Evolutionary conservation across 2,329 filamentous ascomycete genomes (phyloP), one percentile per base, ranked within the genome.

Genomic region (Cladophialophora immunda): DNA sequence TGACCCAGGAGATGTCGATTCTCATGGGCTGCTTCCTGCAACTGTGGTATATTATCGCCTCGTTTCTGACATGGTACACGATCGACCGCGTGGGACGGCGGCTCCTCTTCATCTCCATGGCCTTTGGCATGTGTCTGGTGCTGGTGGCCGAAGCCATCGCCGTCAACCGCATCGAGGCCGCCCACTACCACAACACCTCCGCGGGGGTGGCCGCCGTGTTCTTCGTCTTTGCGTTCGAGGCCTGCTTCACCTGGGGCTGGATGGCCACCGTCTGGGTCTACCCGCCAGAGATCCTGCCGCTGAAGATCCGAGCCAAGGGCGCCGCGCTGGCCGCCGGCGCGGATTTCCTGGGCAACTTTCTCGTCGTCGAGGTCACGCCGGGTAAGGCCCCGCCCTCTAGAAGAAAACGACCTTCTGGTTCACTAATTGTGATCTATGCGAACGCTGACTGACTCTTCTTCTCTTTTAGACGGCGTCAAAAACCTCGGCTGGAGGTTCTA

Each of bases 341-440:
- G 6, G 88, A 88, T 76, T 88, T 86, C 86, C 78, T 85, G 17
- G 85, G 84, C 77, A 87, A 88, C 76, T 90, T 90, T 76, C 80
- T 89, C 74, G 86, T 90, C 27, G 88, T 90, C 58, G 88, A 89
- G 84, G 86, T 90, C 58, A 89, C 87, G 0, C 68, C 68, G 13
- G 59, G 56, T 58, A 9, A 58, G 54, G n/a, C n/a, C n/a, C n/a
- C n/a, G n/a, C n/a, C n/a, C n/a, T n/a, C n/a, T n/a, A n/a, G n/a
- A n/a, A n/a, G n/a, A n/a, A n/a, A n/a, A n/a, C n/a, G n/a, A n/a
- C n/a, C n/a, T n/a, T n/a, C n/a, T n/a, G n/a, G n/a, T n/a, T n/a
- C n/a, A n/a, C n/a, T n/a, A n/a, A n/a, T n/a, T n/a, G n/a, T n/a
- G n/a, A n/a, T n/a, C n/a, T n/a, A n/a, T n/a, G n/a, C n/a, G n/a